Evolutionary conservation across 2,329 filamentous ascomycete species (phyloP).

Genomic region (Fonsecaea nubica): DNA sequence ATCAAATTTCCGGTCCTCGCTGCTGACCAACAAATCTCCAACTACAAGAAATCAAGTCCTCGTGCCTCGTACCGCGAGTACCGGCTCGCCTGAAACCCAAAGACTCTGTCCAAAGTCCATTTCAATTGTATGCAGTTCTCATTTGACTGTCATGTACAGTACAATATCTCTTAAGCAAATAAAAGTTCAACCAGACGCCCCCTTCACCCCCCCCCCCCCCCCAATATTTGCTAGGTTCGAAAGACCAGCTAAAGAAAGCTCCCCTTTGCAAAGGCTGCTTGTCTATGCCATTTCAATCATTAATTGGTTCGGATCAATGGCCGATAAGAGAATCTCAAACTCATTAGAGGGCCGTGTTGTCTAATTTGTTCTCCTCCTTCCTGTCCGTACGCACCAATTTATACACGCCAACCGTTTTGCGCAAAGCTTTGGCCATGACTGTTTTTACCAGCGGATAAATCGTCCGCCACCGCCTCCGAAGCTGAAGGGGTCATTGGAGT

Average conservation of each 20-base stretch:
- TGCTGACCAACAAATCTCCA: background rate
- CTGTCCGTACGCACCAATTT: constrained; percentile 12
- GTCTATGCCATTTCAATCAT: constrained; percentile 41
- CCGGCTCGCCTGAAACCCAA: background rate
- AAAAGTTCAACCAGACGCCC: constrained; percentile 30
- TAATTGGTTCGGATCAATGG: constrained; percentile 28
- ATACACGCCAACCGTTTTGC: constrained; percentile 12
- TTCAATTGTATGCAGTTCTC: constrained; percentile 21
- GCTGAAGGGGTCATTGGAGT: constrained; percentile 33
- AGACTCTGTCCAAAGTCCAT: background rate
- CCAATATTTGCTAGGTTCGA: constrained; percentile 18
- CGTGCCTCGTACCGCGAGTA: too few species aligned
- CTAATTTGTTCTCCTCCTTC: constrained; percentile 7
- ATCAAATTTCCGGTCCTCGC: constrained; percentile 25
- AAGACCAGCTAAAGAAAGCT: constrained; percentile 23
- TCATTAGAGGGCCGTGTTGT: constrained; percentile 20
- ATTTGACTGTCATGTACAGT: constrained; percentile 38
- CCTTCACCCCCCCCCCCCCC: constrained; percentile 12
- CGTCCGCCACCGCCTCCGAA: constrained; percentile 35
- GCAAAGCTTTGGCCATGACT: constrained; percentile 4
- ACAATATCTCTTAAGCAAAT: constrained; percentile 37
- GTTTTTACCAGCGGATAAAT: constrained; percentile 35
- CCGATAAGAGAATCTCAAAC: constrained; percentile 23
- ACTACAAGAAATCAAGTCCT: background rate
- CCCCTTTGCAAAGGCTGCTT: constrained; percentile 29